Conservation (phyloP, 257 asterid genomes). For the Eustoma russellianum region DNA sequence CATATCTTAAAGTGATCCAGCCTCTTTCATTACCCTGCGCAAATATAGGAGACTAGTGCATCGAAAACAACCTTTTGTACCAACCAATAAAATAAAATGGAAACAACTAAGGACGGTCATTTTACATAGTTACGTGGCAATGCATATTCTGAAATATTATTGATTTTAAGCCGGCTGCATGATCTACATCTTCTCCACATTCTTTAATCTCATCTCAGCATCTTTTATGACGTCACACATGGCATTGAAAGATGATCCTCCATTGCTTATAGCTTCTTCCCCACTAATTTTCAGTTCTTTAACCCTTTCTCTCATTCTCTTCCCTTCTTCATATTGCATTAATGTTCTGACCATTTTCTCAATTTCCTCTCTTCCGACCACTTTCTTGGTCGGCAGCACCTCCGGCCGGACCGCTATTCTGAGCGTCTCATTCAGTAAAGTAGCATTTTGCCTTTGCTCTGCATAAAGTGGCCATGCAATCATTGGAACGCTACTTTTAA, state of each 20-base stretch:
- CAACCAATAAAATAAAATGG: too few relatives aligned
- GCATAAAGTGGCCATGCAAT: slow-evolving; percentile 71
- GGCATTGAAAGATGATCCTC: slow-evolving; percentile 31
- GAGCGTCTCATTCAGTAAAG: slow-evolving; percentile 39
- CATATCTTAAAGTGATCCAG: too few relatives aligned
- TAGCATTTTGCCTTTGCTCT: slow-evolving; percentile 53
- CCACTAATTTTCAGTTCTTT: slow-evolving; percentile 28
- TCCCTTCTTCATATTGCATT: slow-evolving; percentile 27
- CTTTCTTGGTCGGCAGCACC: slow-evolving; percentile 26
- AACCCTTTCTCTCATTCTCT: slow-evolving; percentile 21
- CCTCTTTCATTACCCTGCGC: too few relatives aligned
- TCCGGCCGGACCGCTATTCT: slow-evolving; percentile 44
- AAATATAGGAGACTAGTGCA: too few relatives aligned
- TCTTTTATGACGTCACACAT: slow-evolving; percentile 20
- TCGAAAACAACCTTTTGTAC: too few relatives aligned
- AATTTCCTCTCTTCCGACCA: slow-evolving; percentile 52
- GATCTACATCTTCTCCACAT: too few relatives aligned
- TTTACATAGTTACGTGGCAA: too few relatives aligned
- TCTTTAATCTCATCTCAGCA: neutral
- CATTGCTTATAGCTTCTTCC: slow-evolving; percentile 14
- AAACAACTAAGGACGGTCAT: too few relatives aligned
- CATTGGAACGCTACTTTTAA: slow-evolving; percentile 39
- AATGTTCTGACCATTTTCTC: slow-evolving; percentile 30
- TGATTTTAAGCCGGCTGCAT: too few relatives aligned
- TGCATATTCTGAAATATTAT: too few relatives aligned